Evolutionary conservation across 257 asterid genomes (phyloP), one percentile per base, ranked within the genome.

Genomic region (Ligustrum vulgare): DNA sequence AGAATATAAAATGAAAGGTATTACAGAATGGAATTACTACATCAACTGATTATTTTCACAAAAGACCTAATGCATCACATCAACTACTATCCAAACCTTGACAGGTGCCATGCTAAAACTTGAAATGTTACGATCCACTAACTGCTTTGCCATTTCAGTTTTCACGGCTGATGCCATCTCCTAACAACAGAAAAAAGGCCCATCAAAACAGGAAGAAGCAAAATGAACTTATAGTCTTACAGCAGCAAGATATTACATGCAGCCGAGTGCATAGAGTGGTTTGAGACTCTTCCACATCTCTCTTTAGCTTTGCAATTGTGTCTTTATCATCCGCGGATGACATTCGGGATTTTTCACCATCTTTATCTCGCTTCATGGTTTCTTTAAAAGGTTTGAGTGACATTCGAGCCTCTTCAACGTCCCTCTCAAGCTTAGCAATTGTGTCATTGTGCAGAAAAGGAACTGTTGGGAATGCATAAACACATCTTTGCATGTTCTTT

Each of bases 21-120:
- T 35, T 35, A 35, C 8, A 35, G 39, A 35, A 35, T 35, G 6
- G 39, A 35, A 35, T 35, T 35, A 35, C 39, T 35, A 35, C 8
- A 35, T 35, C 39, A 35, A 35, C 8, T 35, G 39, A 35, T 35
- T 20, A 37, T 34, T 54, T 70, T 23, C 72, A 63, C n/a, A 67
- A 73, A 69, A 68, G 37, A 80, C 65, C 34, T 25, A 47, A 71
- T 77, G 56, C 72, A 84, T 60, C 45, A 74, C 28, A 45, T 67
- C 72, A 39, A 73, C 43, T 51, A 49, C 6, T 51, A 34, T 62
- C 76, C 93, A 51, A 72, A 94, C 98, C 99, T 94, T 94, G 64
- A 94, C 97, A 51, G 94, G 96, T 9, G 87, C 56, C 96, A 92
- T 88, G 82, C 89, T 86, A 85, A 92, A 91, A 84, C 87, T 86